A percentile compares a stretch with the other conserved stretches of the same genome.
Conservation (phyloP, 2,329 filamentous ascomycete species). For the Gaeumannomyces tritici region DNA sequence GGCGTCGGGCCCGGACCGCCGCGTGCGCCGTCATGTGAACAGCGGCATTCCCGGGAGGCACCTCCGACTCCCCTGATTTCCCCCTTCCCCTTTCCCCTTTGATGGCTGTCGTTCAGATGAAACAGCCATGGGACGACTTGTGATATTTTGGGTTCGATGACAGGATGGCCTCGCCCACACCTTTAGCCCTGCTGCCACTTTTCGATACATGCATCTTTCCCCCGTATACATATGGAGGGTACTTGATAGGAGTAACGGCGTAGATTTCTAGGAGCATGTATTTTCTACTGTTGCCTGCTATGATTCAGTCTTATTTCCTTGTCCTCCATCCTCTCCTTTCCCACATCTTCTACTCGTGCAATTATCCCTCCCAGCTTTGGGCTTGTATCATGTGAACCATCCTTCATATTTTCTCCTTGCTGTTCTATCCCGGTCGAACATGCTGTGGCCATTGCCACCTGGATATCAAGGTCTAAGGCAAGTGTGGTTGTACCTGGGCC, state of each 20-base stretch:
- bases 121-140: background rate
- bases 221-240: background rate
- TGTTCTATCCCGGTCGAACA: too few species aligned
- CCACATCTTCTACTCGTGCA: background rate
- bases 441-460: too few species aligned
- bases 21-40: constrained; percentile 15
- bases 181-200: background rate
- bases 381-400: background rate
- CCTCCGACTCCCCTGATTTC: background rate
- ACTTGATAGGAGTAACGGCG: background rate
- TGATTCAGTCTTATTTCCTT: background rate
- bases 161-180: background rate
- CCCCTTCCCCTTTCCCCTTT: background rate
- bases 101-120: background rate
- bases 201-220: background rate
- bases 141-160: background rate
- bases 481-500: too few species aligned
- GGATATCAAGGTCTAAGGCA: too few species aligned
- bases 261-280: background rate
- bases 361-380: background rate
- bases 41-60: background rate
- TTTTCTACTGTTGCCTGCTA: background rate
- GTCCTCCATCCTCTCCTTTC: background rate
- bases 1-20: constrained; percentile 14
- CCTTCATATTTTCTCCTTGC: background rate